Evolutionary conservation across 192 early-diverging fungal genomes (phyloP), one percentile per base, ranked within the genome.

Genomic region (Backusella westeae): DNA sequence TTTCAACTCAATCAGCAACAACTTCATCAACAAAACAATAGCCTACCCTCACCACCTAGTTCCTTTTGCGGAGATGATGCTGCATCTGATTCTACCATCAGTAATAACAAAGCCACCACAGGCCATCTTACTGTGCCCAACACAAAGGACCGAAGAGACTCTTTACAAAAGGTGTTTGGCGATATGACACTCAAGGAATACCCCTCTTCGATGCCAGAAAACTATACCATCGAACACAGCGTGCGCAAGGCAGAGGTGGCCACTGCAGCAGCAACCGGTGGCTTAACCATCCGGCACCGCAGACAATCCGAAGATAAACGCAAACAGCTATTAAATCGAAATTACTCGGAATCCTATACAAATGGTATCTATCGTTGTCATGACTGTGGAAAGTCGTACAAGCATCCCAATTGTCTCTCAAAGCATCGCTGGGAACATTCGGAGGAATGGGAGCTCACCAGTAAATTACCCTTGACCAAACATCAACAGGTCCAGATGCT

Each of bases 341-440:
- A 41, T 21, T 29, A 46, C 26, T 71, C 70, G 15, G 74, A 67
- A 75, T 65, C 72, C 0, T 73, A 32, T 38, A 65, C 67, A 29
- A 65, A 42, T 2, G 56, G 56, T 12, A 29, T 23, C 23, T 72
- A 77, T 29, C 72, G 82, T 63, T 92, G 91, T 53, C 75, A 84
- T 23, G 82, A 84, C 29, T 92, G 91, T 76, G 89, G 88, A 41
- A 92, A 92, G 77, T 68, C 79, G 1, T 92, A 91, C 81, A 92
- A 92, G 56, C 89, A 90, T 69, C 81, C 89, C 10, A 88, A 87
- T 65, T 91, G 89, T 71, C 78, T 92, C n/a, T 69, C 74, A 72
- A 92, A 91, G 78, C 91, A 92, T 79, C 81, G 86, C 19, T 91
- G 90, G 91, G 90, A 92, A 73, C 91, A 92, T 69, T 90, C 90